These are phyloP conservation scores for Phytophthora hibernalis DNA, from an alignment of 352 stramenopile species.

Conservation along the genomic window DNA sequence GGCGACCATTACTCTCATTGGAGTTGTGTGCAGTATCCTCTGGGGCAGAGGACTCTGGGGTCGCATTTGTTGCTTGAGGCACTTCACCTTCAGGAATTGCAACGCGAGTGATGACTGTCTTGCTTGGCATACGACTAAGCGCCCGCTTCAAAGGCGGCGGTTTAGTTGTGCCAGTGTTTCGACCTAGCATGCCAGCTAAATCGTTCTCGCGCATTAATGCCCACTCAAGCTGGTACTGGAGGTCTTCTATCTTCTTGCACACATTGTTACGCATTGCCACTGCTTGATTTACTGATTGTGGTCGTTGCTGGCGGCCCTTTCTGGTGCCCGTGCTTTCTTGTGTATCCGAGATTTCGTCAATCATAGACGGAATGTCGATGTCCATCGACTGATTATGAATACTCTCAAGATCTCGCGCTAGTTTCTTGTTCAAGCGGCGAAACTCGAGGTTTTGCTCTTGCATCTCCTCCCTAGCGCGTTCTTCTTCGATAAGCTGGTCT, in stretches of 20 bases:
- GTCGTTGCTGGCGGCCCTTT: slow-evolving; percentile 19
- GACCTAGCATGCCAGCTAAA: slow-evolving; percentile 43
- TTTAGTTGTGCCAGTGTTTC: slow-evolving; percentile 23
- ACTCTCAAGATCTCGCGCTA: slow-evolving; percentile 68
- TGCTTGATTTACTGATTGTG: slow-evolving; percentile 14
- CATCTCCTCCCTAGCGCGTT: slow-evolving; percentile 69
- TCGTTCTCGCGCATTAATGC: slow-evolving; percentile 80
- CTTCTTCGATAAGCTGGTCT: slow-evolving; percentile 81
- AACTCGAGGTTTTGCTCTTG: slow-evolving; percentile 83
- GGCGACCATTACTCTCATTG: slow-evolving; percentile 4
- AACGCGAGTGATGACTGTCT: slow-evolving; percentile 59
- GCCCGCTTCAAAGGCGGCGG: slow-evolving; percentile 42
- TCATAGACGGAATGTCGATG: slow-evolving; percentile 11
- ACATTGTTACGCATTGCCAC: slow-evolving; percentile 50
- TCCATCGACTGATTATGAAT: slow-evolving; percentile 40
- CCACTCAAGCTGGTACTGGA: slow-evolving; percentile 59
- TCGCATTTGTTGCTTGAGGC: background rate
- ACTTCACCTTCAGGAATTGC: slow-evolving; percentile 26
- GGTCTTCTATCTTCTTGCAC: slow-evolving; percentile 54
- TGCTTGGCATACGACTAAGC: slow-evolving; percentile 74
- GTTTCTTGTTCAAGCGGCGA: slow-evolving; percentile 75
- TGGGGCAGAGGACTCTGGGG: background rate
- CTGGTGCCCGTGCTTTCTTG: slow-evolving; percentile 7
- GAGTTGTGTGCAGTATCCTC: slow-evolving; percentile 8
- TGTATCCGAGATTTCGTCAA: slow-evolving; percentile 21